Evolutionary conservation across 352 stramenopile genomes (phyloP).

Genomic region (Phytophthora agathidicida): DNA sequence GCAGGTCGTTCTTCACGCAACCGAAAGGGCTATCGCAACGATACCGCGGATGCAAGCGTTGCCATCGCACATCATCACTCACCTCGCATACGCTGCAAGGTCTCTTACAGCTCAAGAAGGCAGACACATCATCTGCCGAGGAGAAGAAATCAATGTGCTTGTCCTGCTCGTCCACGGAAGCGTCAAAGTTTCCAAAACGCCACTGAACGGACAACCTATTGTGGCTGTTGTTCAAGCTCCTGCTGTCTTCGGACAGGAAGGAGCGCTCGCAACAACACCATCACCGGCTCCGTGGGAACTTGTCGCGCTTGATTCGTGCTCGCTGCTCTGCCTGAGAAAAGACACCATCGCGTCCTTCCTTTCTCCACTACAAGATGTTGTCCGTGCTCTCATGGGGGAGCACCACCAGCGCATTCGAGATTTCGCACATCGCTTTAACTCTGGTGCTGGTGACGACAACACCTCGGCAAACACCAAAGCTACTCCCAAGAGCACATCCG

Average conservation of each 20-base stretch:
- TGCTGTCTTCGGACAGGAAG: conserved; percentile 78
- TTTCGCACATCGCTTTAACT: conserved; percentile 53
- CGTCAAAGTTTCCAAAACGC: conserved; percentile 63
- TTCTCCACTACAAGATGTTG: conserved; percentile 48
- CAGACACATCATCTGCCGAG: conserved; percentile 49
- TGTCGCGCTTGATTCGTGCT: conserved; percentile 61
- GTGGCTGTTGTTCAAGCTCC: conserved; percentile 66
- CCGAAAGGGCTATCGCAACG: conserved; percentile 57
- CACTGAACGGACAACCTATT: conserved; percentile 20
- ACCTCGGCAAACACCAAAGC: neutral
- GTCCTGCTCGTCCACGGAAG: conserved; percentile 67
- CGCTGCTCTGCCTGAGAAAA: conserved; percentile 57
- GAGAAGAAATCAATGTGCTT: conserved; percentile 65
- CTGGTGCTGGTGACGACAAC: conserved; percentile 2
- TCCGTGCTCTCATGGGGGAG: conserved; percentile 53
- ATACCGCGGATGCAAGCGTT: conserved; percentile 54
- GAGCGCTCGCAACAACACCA: conserved; percentile 46
- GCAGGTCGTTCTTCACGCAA: conserved; percentile 61
- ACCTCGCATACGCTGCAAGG: conserved; percentile 71
- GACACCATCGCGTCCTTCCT: conserved; percentile 74
- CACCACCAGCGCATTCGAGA: conserved; percentile 48
- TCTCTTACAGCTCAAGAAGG: conserved; percentile 49
- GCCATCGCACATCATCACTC: conserved; percentile 56
- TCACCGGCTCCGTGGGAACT: conserved; percentile 58
- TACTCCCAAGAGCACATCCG: conserved; percentile 16